phyloP scores from a whole-genome alignment of 768 basidiomycete genomes.

The Xanthoconium purpureum region DNA sequence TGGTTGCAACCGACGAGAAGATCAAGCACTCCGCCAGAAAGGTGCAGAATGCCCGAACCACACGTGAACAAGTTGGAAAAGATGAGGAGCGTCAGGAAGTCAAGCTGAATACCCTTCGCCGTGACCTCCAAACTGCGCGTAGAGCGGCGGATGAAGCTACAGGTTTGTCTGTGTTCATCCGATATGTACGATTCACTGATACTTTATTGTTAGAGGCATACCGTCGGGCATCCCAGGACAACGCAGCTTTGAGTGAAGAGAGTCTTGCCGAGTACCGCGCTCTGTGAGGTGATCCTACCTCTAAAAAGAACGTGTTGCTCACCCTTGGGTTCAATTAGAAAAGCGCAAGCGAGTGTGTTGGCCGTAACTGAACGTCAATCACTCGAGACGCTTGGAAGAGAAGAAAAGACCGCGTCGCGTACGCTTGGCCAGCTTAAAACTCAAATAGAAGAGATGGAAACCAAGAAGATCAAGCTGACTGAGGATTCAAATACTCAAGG shows the following conservation, averaged over 20 bases:
- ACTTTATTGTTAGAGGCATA: constrained; percentile 57
- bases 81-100: constrained; percentile 52
- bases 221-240: constrained; percentile 66
- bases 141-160: constrained; percentile 74
- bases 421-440: constrained; percentile 64
- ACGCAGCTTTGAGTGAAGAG: constrained; percentile 75
- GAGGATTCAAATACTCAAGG: constrained; percentile 52
- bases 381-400: constrained; percentile 74
- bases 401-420: constrained; percentile 73
- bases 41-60: constrained; percentile 62
- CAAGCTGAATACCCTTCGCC: constrained; percentile 53
- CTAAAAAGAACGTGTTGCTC: neutral
- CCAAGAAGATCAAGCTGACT: constrained; percentile 52
- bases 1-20: constrained; percentile 81
- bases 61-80: constrained; percentile 59
- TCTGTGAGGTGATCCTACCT: constrained; percentile 13
- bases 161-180: constrained; percentile 44
- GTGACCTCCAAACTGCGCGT: constrained; percentile 65
- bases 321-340: constrained; percentile 43
- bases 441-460: constrained; percentile 61
- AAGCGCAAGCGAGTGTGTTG: constrained; percentile 71
- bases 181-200: neutral
- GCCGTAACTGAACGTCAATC: constrained; percentile 87
- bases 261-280: constrained; percentile 77
- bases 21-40: constrained; percentile 84